Base-by-base conservation (phyloP, 2,329 filamentous ascomycete species). In the Cercospora janseana region DNA sequence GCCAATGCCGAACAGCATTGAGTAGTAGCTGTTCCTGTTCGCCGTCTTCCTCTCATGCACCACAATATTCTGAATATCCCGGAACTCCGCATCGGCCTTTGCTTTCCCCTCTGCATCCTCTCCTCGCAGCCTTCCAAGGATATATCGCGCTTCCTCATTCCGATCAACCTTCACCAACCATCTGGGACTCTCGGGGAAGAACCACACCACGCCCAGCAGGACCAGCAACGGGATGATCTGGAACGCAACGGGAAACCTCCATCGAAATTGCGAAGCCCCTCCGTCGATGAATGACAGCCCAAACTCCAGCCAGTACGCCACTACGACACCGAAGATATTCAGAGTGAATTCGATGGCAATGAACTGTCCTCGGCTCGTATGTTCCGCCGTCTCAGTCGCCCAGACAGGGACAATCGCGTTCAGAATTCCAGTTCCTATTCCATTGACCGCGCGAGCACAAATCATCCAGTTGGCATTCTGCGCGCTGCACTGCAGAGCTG, bases 331-430 rank as follows among this genome's bases (percentile, higher is more conserved):
- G 40, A 86, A 81, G 53, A 87, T 87, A 62, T 88, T 88, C 6
- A 87, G 67, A 0, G 83, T 87, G 55, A 88, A 88, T 60, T 88
- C 85, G 34, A 61, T 52, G 21, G 52, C 52, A 34, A 62, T 56
- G 34, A 66, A 66, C 18, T 57, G 77, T 4, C 86, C 86, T 31
- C 86, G 78, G 2, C 79, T 82, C 0, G 78, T 86, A 60, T 87
- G 81, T 29, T 84, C 79, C 0, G 82, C 80, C 0, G 81, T 85
- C 66, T 87, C 85, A 0, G 84, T 85, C 1, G 83, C 82, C 82
- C 82, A 87, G 3, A 86, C 83, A 0, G 85, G 85, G 0, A 84
- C 79, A 55, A 87, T 86, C 6, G 82, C 79, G 60, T 86, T 88
- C 27, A 87, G 65, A 43, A 87, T 80, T 18, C 85, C 85, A 2